Evolutionary conservation across 2,329 filamentous ascomycete genomes (phyloP).

Genomic region (Xylariaceae sp.): DNA sequence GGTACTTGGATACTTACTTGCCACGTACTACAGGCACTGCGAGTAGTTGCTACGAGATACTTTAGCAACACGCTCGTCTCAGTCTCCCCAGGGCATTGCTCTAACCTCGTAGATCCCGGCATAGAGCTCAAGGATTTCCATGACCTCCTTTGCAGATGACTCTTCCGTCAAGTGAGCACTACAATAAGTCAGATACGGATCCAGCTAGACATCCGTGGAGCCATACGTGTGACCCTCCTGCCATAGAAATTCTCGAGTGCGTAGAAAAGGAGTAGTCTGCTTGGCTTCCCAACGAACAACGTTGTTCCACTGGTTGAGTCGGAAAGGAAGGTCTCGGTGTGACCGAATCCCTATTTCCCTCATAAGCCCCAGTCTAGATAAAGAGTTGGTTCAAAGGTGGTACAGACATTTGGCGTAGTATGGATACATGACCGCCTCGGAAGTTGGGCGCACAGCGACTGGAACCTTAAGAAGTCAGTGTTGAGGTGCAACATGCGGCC

Average conservation of each 20-base stretch:
- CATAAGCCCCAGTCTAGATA: neutral
- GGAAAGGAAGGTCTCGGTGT: conserved; percentile 89
- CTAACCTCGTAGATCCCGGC: conserved; percentile 75
- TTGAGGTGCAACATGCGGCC: neutral
- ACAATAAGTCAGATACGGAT: conserved; percentile 12
- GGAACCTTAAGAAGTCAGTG: conserved; percentile 46
- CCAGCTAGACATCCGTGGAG: neutral
- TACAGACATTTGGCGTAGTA: conserved; percentile 21
- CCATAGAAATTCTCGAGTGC: conserved; percentile 95
- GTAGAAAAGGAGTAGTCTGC: conserved; percentile 81
- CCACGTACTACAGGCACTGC: conserved; percentile 94
- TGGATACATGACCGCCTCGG: conserved; percentile 50
- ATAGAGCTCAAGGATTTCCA: conserved; percentile 91
- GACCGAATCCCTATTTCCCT: conserved; percentile 67
- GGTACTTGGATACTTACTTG: conserved; percentile 28
- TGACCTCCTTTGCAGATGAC: conserved; percentile 78
- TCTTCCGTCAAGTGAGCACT: conserved; percentile 85
- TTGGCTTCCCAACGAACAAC: conserved; percentile 95
- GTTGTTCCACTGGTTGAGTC: conserved; percentile 98
- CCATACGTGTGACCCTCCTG: conserved; percentile 78
- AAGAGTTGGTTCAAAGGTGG: neutral
- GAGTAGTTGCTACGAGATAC: conserved; percentile 60
- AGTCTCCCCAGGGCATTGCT: neutral
- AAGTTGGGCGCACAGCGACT: conserved; percentile 66
- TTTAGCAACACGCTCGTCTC: neutral